phyloP scores from a whole-genome alignment of 2,329 filamentous ascomycete genomes.

The Aspergillus costaricaensis region DNA sequence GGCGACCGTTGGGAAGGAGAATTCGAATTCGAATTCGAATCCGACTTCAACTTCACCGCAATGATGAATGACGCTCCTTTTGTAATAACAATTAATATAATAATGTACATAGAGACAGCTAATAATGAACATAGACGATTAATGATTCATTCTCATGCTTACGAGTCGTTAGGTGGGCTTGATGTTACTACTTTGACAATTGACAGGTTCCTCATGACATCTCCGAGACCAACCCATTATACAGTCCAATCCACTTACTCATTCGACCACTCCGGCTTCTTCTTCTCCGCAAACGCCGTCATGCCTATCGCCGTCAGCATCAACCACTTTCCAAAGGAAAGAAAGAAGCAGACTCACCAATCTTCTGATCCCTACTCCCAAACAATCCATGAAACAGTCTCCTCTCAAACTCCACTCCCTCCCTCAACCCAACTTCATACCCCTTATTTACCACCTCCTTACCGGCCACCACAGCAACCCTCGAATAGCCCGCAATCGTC shows the following conservation, averaged over 20 bases:
- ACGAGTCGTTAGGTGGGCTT: neutral
- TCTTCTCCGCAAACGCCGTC: constrained; percentile 94
- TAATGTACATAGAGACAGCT: constrained; percentile 23
- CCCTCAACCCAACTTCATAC: constrained; percentile 81
- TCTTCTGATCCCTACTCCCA: constrained; percentile 94
- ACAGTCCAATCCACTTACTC: constrained; percentile 39
- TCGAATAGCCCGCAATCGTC: constrained; percentile 83
- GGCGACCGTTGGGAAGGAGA: constrained; percentile 56
- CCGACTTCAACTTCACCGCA: neutral
- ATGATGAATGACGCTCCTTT: neutral
- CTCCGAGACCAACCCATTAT: too few relatives aligned
- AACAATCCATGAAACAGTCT: constrained; percentile 91
- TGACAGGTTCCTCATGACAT: neutral
- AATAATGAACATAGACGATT: constrained; percentile 22
- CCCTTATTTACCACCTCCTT: constrained; percentile 99
- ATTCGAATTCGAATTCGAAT: too few relatives aligned
- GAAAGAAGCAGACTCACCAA: constrained; percentile 58
- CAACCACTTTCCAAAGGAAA: neutral
- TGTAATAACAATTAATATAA: constrained; percentile 13
- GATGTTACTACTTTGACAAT: neutral
- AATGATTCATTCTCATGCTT: constrained; percentile 10
- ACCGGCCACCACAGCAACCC: constrained; percentile 80
- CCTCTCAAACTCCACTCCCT: constrained; percentile 93
- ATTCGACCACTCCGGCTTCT: constrained; percentile 87
- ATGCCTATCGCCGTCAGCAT: constrained; percentile 54